These are phyloP conservation scores for Brasenia schreberi DNA, from an alignment of 164 flowering plant genomes.

Conservation along the genomic window DNA sequence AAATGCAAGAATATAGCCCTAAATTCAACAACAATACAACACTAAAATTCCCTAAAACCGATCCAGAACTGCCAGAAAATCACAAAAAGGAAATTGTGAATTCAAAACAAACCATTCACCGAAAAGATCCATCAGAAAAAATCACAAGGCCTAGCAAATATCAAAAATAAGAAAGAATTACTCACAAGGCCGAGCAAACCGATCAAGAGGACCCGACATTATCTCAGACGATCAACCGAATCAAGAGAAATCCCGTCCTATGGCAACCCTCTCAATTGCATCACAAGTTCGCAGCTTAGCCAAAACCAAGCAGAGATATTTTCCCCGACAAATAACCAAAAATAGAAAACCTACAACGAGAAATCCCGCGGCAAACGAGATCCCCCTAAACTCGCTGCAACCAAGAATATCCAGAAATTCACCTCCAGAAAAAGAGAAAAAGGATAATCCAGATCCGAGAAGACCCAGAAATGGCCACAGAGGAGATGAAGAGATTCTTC, in stretches of 20 bases:
- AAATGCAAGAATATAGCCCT: neutral
- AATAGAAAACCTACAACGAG: neutral
- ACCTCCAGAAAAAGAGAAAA: neutral
- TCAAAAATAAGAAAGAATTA: neutral
- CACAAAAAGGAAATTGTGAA: neutral
- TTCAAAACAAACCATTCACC: too few relatives aligned
- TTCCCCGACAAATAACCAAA: neutral
- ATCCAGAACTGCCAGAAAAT: neutral
- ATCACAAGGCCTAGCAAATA: too few relatives aligned
- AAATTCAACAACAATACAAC: neutral
- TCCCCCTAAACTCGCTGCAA: neutral
- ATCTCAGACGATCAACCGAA: neutral
- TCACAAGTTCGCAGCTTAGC: neutral
- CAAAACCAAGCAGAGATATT: neutral
- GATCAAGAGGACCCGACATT: constrained; percentile 34
- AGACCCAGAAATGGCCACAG: neutral
- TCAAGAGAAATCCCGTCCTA: neutral
- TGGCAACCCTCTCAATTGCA: neutral
- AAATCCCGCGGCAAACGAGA: neutral
- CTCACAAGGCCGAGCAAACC: constrained; percentile 34
- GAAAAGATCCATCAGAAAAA: too few relatives aligned
- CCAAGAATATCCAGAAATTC: neutral
- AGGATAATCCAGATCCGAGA: neutral
- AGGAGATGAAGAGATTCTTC: neutral
- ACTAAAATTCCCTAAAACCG: neutral